Evolutionary conservation across 352 stramenopile species (phyloP).

Genomic region (Globisporangium parvum): DNA sequence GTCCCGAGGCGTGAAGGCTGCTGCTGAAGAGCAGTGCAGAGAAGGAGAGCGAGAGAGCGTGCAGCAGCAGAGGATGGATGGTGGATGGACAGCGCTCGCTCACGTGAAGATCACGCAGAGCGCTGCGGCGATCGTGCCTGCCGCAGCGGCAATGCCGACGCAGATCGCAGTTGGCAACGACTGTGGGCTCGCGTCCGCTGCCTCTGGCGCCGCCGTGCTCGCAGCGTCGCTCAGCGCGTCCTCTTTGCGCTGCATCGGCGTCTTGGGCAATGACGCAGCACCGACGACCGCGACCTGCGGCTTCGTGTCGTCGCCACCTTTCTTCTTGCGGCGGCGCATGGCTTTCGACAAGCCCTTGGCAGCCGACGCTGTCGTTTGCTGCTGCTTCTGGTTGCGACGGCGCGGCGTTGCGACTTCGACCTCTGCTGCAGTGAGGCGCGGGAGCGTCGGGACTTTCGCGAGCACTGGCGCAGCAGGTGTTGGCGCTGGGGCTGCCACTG

Average conservation of each 20-base stretch:
- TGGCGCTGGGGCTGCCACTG: not conserved
- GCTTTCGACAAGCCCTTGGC: conserved; percentile 10
- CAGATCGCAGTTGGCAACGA: conserved; percentile 33
- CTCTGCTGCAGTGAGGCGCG: conserved; percentile 8
- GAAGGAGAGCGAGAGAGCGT: not conserved
- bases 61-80: not conserved
- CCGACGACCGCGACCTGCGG: conserved; percentile 11
- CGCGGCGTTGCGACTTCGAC: conserved; percentile 5
- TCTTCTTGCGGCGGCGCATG: conserved; percentile 35
- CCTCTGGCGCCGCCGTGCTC: not conserved
- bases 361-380: not conserved
- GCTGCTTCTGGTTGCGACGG: not conserved
- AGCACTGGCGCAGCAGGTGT: not conserved
- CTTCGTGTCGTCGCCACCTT: conserved; percentile 18
- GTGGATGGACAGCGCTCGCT: conserved; percentile 1
- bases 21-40: not conserved
- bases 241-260: conserved; percentile 1
- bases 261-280: conserved; percentile 6
- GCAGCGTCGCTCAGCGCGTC: not conserved
- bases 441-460: conserved; percentile 5
- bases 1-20: not conserved
- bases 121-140: conserved; percentile 46
- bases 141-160: conserved; percentile 48
- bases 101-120: conserved; percentile 61
- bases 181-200: conserved; percentile 17